These are phyloP conservation scores for Ceratocystiopsis sp. DNA, from an alignment of 2,329 filamentous ascomycete genomes.

Conservation along the genomic window DNA sequence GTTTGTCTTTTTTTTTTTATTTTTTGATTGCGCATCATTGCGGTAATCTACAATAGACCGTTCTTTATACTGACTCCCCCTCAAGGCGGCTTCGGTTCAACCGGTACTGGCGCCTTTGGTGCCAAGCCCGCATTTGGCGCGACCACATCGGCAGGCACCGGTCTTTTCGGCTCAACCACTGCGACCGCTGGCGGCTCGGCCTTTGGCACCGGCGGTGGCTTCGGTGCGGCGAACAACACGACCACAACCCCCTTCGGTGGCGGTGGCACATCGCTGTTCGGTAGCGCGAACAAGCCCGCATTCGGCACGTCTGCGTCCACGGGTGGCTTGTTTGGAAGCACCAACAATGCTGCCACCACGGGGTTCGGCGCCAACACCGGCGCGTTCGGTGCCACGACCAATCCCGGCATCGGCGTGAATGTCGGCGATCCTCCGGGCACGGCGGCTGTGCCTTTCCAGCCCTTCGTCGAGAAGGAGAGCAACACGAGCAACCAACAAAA, in stretches of 20 bases:
- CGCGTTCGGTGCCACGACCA: conserved; percentile 19
- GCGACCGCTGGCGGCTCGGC: conserved; percentile 20
- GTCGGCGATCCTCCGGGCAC: conserved; percentile 51
- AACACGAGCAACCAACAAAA: conserved; percentile 30
- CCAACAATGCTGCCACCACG: conserved; percentile 17
- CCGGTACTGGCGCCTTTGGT: conserved; percentile 14
- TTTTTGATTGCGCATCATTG: no score
- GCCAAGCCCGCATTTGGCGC: conserved; percentile 36
- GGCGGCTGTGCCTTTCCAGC: conserved; percentile 47
- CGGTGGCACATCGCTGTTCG: conserved; percentile 32
- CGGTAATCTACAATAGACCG: no score
- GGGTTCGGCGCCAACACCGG: conserved; percentile 21
- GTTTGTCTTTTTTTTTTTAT: not conserved
- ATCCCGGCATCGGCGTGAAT: conserved; percentile 33
- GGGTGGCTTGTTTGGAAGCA: conserved; percentile 30
- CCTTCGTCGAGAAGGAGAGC: conserved; percentile 57
- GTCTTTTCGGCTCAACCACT: conserved; percentile 27
- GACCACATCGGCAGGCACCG: conserved; percentile 22
- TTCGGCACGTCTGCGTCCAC: conserved; percentile 16
- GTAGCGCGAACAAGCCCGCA: conserved; percentile 26
- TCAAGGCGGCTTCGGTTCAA: conserved; percentile 14
- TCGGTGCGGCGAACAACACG: conserved; percentile 18
- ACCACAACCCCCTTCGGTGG: conserved; percentile 23
- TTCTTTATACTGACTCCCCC: conserved; percentile 1
- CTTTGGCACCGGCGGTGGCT: conserved; percentile 23